Base-by-base conservation (phyloP, 2,329 filamentous ascomycete species). In the Diplocarpon rosae region DNA sequence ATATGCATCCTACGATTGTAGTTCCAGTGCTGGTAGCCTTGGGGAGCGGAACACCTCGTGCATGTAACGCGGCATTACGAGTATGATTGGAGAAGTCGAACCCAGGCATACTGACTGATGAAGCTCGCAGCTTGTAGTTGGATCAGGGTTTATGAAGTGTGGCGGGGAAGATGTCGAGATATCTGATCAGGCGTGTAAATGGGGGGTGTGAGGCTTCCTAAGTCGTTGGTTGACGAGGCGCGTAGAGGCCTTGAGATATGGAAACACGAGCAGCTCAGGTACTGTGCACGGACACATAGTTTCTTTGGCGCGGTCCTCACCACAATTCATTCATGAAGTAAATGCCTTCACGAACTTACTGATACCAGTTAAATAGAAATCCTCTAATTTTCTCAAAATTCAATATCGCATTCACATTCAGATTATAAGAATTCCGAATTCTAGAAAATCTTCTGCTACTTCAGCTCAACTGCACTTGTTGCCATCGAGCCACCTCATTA, bases 61-160 rank as follows among this genome's bases (percentile, higher is more conserved):
- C 87, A 66, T 96, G 90, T 57, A 98, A 80, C 54, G 90, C 90
- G 65, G 84, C 80, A 78, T 98, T 98, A 73, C 92, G 87, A 78
- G 95, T 95, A 79, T 96, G 92, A 76, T 98, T 98, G 67, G 88
- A 93, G 76, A 98, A 98, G 72, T 96, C 89, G 76, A 95, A 95
- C 71, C 89, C 89, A 60, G 85, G 82, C 92, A 98, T 98, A 60
- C 62, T 81, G 69, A 54, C 36, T 36, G 43, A 35, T 42, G 43
- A 41, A 55, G 48, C 53, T 50, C 47, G 37, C 43, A 50, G 49
- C 50, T 45, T 5, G 37, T 27, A 37, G 29, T 15, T 38, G 17
- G 41, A 42, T 29, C 14, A 31, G 15, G 11, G 2, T 24, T 16
- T 30, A 32, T 28, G 1, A 35, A 14, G n/a, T 20, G 27, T 16